Percentiles rank a stretch among this genome's conserved stretches.
These are phyloP conservation scores for Calocybe indica DNA, from an alignment of 768 basidiomycete species.

Conservation along the genomic window DNA sequence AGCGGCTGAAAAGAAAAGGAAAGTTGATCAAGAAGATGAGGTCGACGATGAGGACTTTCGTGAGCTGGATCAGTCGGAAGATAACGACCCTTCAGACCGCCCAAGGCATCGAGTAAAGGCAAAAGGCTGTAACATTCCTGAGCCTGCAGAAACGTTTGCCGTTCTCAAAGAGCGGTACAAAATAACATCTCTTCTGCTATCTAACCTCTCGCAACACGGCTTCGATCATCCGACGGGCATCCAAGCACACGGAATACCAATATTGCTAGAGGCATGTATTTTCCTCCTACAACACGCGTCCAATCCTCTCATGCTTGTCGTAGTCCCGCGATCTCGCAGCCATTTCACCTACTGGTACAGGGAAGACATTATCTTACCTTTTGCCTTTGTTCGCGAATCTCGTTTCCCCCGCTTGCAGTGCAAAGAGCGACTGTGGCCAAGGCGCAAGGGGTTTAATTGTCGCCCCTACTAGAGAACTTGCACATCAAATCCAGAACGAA, in stretches of 20 bases:
- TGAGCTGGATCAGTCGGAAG: not conserved
- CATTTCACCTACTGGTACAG: slow-evolving; percentile 95
- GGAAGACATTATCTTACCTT: slow-evolving; percentile 92
- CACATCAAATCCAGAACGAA: slow-evolving; percentile 92
- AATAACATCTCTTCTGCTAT: slow-evolving; percentile 52
- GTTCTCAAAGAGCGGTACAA: slow-evolving; percentile 52
- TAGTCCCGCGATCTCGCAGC: slow-evolving; percentile 85
- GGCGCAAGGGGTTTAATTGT: slow-evolving; percentile 79
- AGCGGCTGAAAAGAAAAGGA: slow-evolving; percentile 27
- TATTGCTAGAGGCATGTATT: slow-evolving; percentile 63
- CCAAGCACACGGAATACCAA: slow-evolving; percentile 75
- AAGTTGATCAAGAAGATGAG: slow-evolving; percentile 22
- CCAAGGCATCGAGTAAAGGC: slow-evolving; percentile 61
- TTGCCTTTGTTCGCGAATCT: slow-evolving; percentile 71
- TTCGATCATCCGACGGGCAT: slow-evolving; percentile 73
- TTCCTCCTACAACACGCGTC: not conserved
- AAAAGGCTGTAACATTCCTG: slow-evolving; percentile 70
- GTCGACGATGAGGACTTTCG: slow-evolving; percentile 17
- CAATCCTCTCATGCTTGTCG: slow-evolving; percentile 3
- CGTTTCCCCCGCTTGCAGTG: slow-evolving; percentile 44
- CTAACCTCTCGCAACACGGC: slow-evolving; percentile 56
- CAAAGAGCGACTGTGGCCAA: slow-evolving; percentile 34
- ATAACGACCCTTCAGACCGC: slow-evolving; percentile 15
- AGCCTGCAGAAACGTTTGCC: slow-evolving; percentile 50
- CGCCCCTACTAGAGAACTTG: slow-evolving; percentile 93